phyloP scores from a whole-genome alignment of 2,329 filamentous ascomycete genomes.

The Aspergillus sp. region DNA sequence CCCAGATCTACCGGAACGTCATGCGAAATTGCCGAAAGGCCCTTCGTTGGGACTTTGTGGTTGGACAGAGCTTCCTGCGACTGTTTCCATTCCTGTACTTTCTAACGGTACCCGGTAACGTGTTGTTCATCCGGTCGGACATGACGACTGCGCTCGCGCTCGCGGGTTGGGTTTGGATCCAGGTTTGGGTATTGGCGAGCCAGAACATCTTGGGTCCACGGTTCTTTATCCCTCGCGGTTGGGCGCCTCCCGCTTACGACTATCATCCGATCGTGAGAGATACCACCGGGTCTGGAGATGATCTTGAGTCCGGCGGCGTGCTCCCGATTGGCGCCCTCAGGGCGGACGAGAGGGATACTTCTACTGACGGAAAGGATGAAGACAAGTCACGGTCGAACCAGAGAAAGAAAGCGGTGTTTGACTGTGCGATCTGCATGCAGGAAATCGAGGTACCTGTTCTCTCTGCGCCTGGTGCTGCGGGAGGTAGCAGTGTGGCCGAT shows the following conservation, averaged over 20 bases:
- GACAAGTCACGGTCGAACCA: conserved; percentile 41
- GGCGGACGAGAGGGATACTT: conserved; percentile 40
- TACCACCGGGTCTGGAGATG: conserved; percentile 58
- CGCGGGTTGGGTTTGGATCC: conserved; percentile 79
- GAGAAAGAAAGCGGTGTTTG: conserved; percentile 64
- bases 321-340: conserved; percentile 73
- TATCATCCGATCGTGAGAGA: conserved; percentile 83
- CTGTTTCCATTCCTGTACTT: conserved; percentile 83
- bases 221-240: conserved; percentile 73
- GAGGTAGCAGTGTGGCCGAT: conserved; percentile 39
- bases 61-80: conserved; percentile 77
- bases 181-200: conserved; percentile 71
- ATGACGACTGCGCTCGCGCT: conserved; percentile 62
- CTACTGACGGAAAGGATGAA: conserved; percentile 37
- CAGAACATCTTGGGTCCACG: conserved; percentile 85
- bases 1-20: conserved; percentile 87
- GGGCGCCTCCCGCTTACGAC: conserved; percentile 71
- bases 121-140: conserved; percentile 74
- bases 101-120: conserved; percentile 72
- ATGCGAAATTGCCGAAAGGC: conserved; percentile 89
- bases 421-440: conserved; percentile 95
- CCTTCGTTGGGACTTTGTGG: conserved; percentile 84
- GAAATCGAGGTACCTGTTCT: conserved; percentile 85
- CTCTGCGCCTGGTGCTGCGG: conserved; percentile 49
- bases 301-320: conserved; percentile 69